Conservation (phyloP, 495 filamentous ascomycete genomes). For the Hypoxylon crocopeplum region DNA sequence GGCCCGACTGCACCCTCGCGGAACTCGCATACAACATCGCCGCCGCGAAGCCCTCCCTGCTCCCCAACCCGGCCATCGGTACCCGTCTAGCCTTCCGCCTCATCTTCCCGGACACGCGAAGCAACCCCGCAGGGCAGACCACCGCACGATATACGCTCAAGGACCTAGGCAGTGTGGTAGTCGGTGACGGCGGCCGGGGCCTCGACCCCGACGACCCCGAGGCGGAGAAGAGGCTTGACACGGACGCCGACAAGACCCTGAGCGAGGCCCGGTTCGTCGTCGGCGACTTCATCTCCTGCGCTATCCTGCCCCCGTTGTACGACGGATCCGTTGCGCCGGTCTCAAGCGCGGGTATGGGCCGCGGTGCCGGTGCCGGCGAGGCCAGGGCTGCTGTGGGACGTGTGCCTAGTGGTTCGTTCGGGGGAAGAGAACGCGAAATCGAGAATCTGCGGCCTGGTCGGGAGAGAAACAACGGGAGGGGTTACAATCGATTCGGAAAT, state of each 20-base stretch:
- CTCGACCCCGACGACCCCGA: conserved; percentile 36
- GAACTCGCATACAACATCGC: conserved; percentile 76
- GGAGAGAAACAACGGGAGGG: conserved; percentile 44
- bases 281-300: conserved; percentile 85
- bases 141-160: conserved; percentile 70
- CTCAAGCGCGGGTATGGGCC: conserved; percentile 46
- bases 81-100: conserved; percentile 86
- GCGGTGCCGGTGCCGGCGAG: conserved; percentile 46
- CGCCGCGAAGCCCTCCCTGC: conserved; percentile 48
- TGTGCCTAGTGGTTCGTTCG: conserved; percentile 41
- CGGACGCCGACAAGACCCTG: conserved; percentile 69
- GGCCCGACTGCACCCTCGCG: conserved; percentile 79
- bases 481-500: conserved; percentile 32
- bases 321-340: conserved; percentile 76
- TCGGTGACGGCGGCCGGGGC: conserved; percentile 67
- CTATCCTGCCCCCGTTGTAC: conserved; percentile 74
- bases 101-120: conserved; percentile 80
- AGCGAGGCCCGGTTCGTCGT: conserved; percentile 80
- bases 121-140: conserved; percentile 53
- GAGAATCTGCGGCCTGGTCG: conserved; percentile 26
- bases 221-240: conserved; percentile 28
- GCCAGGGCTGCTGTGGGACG: conserved; percentile 48
- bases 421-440: conserved; percentile 39
- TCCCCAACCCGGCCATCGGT: conserved; percentile 77
- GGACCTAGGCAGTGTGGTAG: conserved; percentile 82